These are phyloP conservation scores for Daldinia loculata DNA, from an alignment of 495 filamentous ascomycete species.

Conservation along the genomic window DNA sequence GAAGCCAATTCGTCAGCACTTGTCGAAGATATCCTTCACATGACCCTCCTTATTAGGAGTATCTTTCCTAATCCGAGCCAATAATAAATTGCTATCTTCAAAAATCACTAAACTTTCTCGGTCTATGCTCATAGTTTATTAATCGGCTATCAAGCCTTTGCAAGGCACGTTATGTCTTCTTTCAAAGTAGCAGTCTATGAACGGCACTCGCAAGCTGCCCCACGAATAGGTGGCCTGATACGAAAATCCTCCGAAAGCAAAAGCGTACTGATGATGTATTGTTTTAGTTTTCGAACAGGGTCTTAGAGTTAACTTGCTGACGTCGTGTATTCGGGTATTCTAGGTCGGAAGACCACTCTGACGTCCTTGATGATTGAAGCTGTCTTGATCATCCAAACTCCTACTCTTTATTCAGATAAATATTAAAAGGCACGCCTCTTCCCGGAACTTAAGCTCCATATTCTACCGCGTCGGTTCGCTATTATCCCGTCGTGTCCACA, in stretches of 20 bases:
- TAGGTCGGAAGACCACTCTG: background rate
- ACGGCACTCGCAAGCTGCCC: background rate
- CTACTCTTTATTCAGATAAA: background rate
- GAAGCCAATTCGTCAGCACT: slow-evolving; percentile 25
- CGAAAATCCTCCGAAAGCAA: background rate
- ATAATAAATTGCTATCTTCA: background rate
- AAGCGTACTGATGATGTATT: background rate
- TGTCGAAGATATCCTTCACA: slow-evolving; percentile 12
- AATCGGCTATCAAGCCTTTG: background rate
- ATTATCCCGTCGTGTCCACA: background rate
- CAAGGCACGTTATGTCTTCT: background rate
- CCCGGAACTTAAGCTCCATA: no score
- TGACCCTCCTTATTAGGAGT: background rate
- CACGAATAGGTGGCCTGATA: background rate
- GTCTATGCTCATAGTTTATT: background rate
- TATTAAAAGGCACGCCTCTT: background rate
- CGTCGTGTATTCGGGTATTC: background rate
- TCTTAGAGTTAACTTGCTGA: background rate
- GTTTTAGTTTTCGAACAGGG: background rate
- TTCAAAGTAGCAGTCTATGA: background rate
- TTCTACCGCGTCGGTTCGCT: background rate
- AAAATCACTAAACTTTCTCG: slow-evolving; percentile 14
- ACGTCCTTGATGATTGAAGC: no score
- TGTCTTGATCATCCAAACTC: no score
- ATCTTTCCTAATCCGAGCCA: background rate